phyloP scores from a whole-genome alignment of 129 eudicot genomes.

The Saposhnikovia divaricata region DNA sequence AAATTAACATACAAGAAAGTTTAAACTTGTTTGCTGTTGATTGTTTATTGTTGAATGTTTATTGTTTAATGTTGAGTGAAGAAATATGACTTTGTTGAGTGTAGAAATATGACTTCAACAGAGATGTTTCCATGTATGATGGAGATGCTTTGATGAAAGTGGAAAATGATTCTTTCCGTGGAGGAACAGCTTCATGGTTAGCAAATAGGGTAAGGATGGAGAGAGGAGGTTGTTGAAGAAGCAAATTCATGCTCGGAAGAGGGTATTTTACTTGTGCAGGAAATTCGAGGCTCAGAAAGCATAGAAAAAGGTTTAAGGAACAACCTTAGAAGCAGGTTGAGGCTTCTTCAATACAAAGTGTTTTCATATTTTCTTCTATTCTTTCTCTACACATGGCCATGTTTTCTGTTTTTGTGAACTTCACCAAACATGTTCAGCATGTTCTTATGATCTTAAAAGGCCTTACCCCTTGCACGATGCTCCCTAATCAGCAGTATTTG shows the following conservation, averaged over 20 bases:
- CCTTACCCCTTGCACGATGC: too few species aligned
- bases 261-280: too few species aligned
- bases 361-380: conserved; percentile 27
- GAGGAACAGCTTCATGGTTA: conserved; percentile 67
- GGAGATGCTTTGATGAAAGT: conserved; percentile 39
- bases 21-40: too few species aligned
- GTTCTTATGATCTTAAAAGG: not conserved
- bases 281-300: too few species aligned
- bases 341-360: conserved; percentile 50
- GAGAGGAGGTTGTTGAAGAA: too few species aligned
- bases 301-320: conserved; percentile 28
- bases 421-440: not conserved
- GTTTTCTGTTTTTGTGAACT: not conserved
- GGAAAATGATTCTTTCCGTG: conserved; percentile 25
- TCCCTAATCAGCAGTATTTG: not conserved
- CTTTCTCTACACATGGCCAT: not conserved
- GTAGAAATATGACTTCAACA: too few species aligned
- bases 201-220: conserved; percentile 14
- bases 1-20: too few species aligned
- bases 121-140: conserved; percentile 31
- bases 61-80: too few species aligned
- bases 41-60: too few species aligned
- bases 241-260: too few species aligned
- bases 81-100: too few species aligned
- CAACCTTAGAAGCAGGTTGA: conserved; percentile 49